A percentile compares a stretch with the other conserved stretches of the same genome.
Conservation (phyloP, 306 rosid genomes). For the Prunus padus region DNA sequence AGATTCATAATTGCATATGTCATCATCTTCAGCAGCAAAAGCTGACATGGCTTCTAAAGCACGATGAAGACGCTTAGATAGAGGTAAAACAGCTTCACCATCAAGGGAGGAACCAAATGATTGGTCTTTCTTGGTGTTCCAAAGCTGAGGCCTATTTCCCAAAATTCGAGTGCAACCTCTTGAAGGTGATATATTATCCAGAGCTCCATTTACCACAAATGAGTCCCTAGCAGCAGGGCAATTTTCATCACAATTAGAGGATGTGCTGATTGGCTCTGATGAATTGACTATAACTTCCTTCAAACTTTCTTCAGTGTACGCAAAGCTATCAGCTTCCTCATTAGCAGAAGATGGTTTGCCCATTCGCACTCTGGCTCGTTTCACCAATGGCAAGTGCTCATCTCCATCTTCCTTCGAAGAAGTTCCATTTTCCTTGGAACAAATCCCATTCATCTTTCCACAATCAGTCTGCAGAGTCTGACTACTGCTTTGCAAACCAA, state of each 20-base stretch:
- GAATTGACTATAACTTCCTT: slow-evolving; percentile 44
- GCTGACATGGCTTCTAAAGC: slow-evolving; percentile 99
- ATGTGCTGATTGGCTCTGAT: slow-evolving; percentile 29
- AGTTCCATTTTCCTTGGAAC: slow-evolving; percentile 54
- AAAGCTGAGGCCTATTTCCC: slow-evolving; percentile 43
- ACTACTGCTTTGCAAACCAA: slow-evolving; percentile 37
- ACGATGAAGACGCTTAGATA: slow-evolving; percentile 93
- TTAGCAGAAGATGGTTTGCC: slow-evolving; percentile 56
- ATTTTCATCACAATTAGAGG: slow-evolving; percentile 44
- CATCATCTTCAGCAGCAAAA: slow-evolving; percentile 78
- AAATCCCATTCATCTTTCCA: slow-evolving; percentile 41
- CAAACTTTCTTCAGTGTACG: slow-evolving; percentile 40
- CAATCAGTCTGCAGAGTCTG: slow-evolving; percentile 47
- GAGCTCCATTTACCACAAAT: slow-evolving; percentile 35
- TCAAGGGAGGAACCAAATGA: slow-evolving; percentile 60
- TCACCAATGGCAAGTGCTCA: slow-evolving; percentile 86
- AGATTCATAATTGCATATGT: slow-evolving; percentile 39
- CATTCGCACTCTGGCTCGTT: slow-evolving; percentile 95
- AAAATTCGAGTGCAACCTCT: slow-evolving; percentile 37
- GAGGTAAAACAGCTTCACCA: slow-evolving; percentile 91
- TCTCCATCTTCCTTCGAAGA: slow-evolving; percentile 83
- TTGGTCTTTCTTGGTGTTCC: slow-evolving; percentile 61
- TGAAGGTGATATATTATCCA: slow-evolving; percentile 46
- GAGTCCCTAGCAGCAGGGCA: slow-evolving; percentile 45
- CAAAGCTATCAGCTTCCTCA: slow-evolving; percentile 46